A percentile compares a stretch with the other conserved stretches of the same genome.
phyloP scores from a whole-genome alignment of 352 stramenopile genomes.

The Globisporangium cylindrosporum region DNA sequence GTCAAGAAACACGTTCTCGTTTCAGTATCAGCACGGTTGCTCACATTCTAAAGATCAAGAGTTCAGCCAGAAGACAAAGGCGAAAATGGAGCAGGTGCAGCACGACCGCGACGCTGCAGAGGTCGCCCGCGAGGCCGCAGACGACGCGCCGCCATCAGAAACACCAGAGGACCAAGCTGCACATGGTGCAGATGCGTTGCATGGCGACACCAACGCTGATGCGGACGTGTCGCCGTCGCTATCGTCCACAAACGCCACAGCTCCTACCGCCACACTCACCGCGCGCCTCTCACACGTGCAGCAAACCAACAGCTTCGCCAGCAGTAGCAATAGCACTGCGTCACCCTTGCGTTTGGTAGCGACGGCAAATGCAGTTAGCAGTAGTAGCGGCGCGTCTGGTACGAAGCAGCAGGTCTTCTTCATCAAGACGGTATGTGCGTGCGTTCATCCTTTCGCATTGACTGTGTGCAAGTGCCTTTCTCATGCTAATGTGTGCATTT shows the following conservation, averaged over 20 bases:
- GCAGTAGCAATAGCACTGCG: not conserved
- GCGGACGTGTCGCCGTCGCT: not conserved
- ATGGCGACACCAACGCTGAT: not conserved
- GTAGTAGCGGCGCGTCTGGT: not conserved
- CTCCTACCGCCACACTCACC: not conserved
- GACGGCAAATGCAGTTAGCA: not conserved
- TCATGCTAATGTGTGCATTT: slow-evolving; percentile 10
- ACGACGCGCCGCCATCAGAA: not conserved
- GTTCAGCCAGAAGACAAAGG: not conserved
- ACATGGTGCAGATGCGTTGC: not conserved
- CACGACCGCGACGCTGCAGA: not conserved
- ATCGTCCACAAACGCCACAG: not conserved
- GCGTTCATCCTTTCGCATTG: not conserved
- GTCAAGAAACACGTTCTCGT: too few species aligned
- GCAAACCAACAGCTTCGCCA: not conserved
- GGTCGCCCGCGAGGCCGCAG: not conserved
- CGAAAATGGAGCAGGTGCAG: not conserved
- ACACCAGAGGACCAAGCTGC: not conserved
- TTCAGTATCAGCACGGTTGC: not conserved
- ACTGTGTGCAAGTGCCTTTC: not conserved
- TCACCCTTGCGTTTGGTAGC: slow-evolving; percentile 15
- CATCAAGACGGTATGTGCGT: slow-evolving; percentile 31
- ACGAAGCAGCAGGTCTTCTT: slow-evolving; percentile 23
- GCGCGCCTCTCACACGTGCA: not conserved
- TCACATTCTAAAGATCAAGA: not conserved